phyloP scores from a whole-genome alignment of 768 basidiomycete genomes.

The Boletellus ananas region DNA sequence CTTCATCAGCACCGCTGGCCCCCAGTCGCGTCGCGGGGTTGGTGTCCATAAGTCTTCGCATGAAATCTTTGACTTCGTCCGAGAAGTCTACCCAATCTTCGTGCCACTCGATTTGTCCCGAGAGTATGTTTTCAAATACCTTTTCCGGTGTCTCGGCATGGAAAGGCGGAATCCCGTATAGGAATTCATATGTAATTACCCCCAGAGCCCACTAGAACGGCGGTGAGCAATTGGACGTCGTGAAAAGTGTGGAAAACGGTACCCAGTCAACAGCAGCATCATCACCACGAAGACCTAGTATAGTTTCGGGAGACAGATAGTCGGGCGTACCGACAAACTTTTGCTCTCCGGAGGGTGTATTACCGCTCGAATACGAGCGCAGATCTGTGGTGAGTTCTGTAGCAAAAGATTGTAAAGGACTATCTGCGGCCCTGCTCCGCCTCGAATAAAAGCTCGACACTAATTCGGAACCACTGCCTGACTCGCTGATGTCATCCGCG shows the following conservation, averaged over 20 bases:
- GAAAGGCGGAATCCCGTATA: constrained; percentile 96
- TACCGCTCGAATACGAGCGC: constrained; percentile 59
- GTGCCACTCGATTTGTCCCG: constrained; percentile 92
- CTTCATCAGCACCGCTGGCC: constrained; percentile 82
- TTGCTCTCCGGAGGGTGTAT: constrained; percentile 79
- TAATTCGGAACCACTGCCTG: constrained; percentile 79
- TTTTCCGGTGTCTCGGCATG: constrained; percentile 96
- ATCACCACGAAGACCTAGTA: constrained; percentile 91
- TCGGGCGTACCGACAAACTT: constrained; percentile 98
- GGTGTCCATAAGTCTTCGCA: constrained; percentile 77
- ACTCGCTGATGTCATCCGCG: constrained; percentile 83
- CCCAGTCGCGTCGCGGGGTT: constrained; percentile 82
- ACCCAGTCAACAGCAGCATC: constrained; percentile 98
- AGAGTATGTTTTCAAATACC: constrained; percentile 97
- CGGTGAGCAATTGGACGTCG: constrained; percentile 10
- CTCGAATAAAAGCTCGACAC: constrained; percentile 52
- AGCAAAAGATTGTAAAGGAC: constrained; percentile 83
- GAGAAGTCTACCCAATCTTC: constrained; percentile 89
- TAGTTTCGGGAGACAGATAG: constrained; percentile 94
- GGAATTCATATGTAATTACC: constrained; percentile 96
- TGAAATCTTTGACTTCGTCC: constrained; percentile 84
- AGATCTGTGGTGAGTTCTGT: constrained; percentile 80
- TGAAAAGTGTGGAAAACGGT: constrained; percentile 28
- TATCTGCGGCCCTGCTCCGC: constrained; percentile 56
- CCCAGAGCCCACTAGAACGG: constrained; percentile 89